A percentile compares a stretch with the other conserved stretches of the same genome.
These are phyloP conservation scores for Sideroxylon spinosum DNA, from an alignment of 179 eudicot genomes.

Conservation along the genomic window DNA sequence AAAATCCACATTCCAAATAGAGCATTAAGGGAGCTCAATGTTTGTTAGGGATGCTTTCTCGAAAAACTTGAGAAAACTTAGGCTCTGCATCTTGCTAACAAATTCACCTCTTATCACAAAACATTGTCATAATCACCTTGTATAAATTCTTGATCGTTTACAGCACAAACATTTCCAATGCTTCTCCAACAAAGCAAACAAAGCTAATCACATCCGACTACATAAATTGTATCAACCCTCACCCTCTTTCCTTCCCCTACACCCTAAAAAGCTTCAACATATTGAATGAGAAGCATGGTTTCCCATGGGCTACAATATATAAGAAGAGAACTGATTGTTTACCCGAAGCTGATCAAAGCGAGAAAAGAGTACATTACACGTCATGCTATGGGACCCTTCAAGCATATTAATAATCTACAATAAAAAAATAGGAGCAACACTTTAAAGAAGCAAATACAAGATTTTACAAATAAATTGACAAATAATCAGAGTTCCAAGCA, in stretches of 20 bases:
- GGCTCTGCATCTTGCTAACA: too few species aligned
- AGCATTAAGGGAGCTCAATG: not conserved
- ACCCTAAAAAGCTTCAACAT: slow-evolving; percentile 29
- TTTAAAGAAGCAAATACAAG: not conserved
- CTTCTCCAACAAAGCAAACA: not conserved
- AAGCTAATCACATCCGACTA: not conserved
- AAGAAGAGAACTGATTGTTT: slow-evolving; percentile 29
- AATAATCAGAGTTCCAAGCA: not conserved
- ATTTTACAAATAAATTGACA: not conserved
- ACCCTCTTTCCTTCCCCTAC: slow-evolving; percentile 6
- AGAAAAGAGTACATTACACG: slow-evolving; percentile 17
- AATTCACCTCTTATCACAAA: not conserved
- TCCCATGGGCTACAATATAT: not conserved
- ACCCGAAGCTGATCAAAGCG: slow-evolving; percentile 64
- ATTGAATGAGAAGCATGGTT: not conserved
- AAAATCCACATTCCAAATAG: not conserved
- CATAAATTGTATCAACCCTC: not conserved
- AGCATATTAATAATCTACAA: slow-evolving; percentile 85
- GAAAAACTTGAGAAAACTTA: too few species aligned
- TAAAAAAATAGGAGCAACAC: not conserved
- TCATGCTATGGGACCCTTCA: slow-evolving; percentile 66
- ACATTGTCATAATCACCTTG: too few species aligned
- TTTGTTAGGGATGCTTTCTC: too few species aligned
- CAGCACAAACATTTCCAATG: not conserved
- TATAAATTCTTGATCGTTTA: not conserved